Evolutionary conservation across 306 rosid genomes (phyloP), one percentile per base, ranked within the genome.

Genomic region (Rosa rugosa): DNA sequence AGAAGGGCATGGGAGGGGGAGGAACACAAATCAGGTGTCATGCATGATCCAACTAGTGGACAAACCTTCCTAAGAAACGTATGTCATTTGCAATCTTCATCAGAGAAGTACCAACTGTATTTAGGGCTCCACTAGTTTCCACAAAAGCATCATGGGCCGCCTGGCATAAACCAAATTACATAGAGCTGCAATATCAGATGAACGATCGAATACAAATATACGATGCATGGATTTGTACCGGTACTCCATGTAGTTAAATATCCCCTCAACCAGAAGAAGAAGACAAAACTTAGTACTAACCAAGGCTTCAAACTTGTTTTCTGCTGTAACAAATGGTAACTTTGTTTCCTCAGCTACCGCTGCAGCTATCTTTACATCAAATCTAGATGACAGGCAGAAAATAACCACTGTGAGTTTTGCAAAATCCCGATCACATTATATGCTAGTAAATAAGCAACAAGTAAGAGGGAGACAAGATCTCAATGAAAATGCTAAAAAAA

Each of bases 101-200:
- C 80, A 96, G 81, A 80, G 99, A 96, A 77, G 91, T 71, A 2
- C 98, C 94, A 74, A 93, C 47, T 46, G 98, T 93, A 86, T 96
- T 96, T 45, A 96, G 90, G 71, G 97, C 90, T 78, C 99, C 99
- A 73, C 98, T 93, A 69, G 93, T 63, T 86, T 90, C 96, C 72
- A 96, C 99, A 90, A 89, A 90, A 82, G 98, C 98, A 90, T 91
- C 99, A 82, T 96, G 99, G 69, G 99, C 99, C 70, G 99, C 99
- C 97, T 96, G 86, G 44, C 75, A 85, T 85, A 75, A 69, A 73
- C 23, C 76, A 70, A 77, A 63, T 56, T 8, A 18, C 18, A 57
- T 87, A 8, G 18, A 79, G 45, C 78, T 8, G 6, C 12, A 22
- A 57, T 57, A 57, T n/a, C 64, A 57, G 64, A 57, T 57, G 11